Evolutionary conservation across 2,329 filamentous ascomycete species (phyloP), one percentile per base, ranked within the genome.

Genomic region (Lachnellula subtilissima): DNA sequence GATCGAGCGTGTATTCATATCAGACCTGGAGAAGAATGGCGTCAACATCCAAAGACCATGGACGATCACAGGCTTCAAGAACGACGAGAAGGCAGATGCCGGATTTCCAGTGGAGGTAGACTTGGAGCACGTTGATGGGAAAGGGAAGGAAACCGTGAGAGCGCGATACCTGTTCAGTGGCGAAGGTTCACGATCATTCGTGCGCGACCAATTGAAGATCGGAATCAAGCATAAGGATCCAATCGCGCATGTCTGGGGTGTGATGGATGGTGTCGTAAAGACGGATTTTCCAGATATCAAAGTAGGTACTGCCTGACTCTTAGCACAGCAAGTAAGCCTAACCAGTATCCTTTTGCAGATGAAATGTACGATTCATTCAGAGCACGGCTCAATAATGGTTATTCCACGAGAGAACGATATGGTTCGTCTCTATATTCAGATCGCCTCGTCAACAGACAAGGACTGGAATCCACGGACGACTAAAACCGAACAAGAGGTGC

Each of bases 31-130:
- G 54, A 82, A 83, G 69, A 83, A 86, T 61, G 81, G 79, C 8
- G 78, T 82, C 19, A 68, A 75, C 2, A 73, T 90, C 9, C 81
- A 87, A 71, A 75, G 86, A 47, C 84, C 85, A 15, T 88, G 85
- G 78, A 85, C 78, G 15, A 82, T 89, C 61, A 77, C 75, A 28
- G 78, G 78, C 6, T 88, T 88, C 66, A 76, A 70, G 43, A 81
- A 85, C 5, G 78, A 86, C 60, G 77, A 83, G 63, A 74, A 78
- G 43, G 69, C 67, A 4, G 75, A 85, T 61, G 69, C 77, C 1
- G 81, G 84, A 23, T 95, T 94, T 68, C 92, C 91, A 0, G 88
- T 96, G 1, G 81, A 89, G 62, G 91, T 96, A 28, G 79, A 85
- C 56, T 74, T 96, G 48, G 83, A 87, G 67, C 88, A 92, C 65